Conservation (phyloP, 192 early-diverging fungal genomes). For the Coemansia sp. region DNA sequence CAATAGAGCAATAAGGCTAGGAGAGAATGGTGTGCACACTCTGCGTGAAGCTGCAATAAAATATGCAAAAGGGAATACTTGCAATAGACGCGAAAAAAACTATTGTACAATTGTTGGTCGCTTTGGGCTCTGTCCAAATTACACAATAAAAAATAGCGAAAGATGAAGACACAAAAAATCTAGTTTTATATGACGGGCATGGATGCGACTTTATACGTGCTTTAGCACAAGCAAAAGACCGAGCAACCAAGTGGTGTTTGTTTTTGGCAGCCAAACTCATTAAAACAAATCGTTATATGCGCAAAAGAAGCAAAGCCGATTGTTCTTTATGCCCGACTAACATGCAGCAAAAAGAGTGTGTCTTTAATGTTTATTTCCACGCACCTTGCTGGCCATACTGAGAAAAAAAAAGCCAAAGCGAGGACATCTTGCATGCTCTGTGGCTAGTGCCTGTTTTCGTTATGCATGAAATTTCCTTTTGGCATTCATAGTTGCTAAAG, state of each 20-base stretch:
- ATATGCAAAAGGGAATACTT: slow-evolving; percentile 1
- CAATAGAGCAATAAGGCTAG: neutral
- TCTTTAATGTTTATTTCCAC: slow-evolving; percentile 4
- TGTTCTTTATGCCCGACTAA: slow-evolving; percentile 7
- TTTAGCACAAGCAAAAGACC: too few species aligned
- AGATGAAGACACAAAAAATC: neutral
- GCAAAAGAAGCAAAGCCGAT: slow-evolving; percentile 5
- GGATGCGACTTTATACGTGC: too few species aligned
- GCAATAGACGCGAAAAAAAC: neutral
- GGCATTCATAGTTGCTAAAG: too few species aligned
- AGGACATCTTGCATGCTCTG: too few species aligned
- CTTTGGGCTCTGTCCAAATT: slow-evolving; percentile 6
- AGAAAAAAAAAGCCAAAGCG: neutral
- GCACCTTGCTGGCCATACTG: neutral
- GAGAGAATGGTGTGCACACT: neutral
- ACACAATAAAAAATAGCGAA: slow-evolving; percentile 17
- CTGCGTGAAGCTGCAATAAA: slow-evolving; percentile 1
- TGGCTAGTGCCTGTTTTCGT: too few species aligned
- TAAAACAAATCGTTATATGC: slow-evolving; percentile 2
- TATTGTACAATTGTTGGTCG: slow-evolving; percentile 7
- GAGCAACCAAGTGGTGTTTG: too few species aligned
- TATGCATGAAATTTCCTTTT: too few species aligned
- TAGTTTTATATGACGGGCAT: too few species aligned
- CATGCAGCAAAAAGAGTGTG: slow-evolving; percentile 6
- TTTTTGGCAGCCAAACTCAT: neutral